Percentiles rank a stretch among this genome's conserved stretches.
These are phyloP conservation scores for Schizothecium vesticola DNA, from an alignment of 495 filamentous ascomycete species.

Conservation along the genomic window DNA sequence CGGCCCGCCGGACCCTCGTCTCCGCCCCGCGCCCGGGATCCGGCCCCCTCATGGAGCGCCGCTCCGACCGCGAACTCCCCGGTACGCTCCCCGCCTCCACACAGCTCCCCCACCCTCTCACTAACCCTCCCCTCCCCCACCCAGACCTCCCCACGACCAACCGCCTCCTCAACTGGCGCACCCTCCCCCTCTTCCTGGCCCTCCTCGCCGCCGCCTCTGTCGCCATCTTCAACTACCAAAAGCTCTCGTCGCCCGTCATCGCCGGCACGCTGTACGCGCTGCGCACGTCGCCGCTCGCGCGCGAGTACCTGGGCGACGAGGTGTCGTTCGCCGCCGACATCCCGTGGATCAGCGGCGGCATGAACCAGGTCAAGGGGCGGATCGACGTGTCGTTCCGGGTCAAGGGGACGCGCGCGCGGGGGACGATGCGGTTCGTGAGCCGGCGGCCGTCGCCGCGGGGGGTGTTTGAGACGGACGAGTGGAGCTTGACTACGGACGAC, in stretches of 20 bases:
- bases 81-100: background rate
- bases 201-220: conserved; percentile 61
- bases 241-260: conserved; percentile 74
- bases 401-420: conserved; percentile 68
- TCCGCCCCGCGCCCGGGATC: conserved; percentile 47
- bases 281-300: conserved; percentile 68
- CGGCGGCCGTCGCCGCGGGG: conserved; percentile 66
- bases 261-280: conserved; percentile 84
- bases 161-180: conserved; percentile 40
- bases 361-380: conserved; percentile 89
- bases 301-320: conserved; percentile 77
- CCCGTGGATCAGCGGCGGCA: conserved; percentile 87
- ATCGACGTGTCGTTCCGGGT: conserved; percentile 87
- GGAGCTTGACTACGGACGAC: conserved; percentile 66
- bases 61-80: conserved; percentile 55
- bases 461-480: conserved; percentile 68
- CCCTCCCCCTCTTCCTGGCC: conserved; percentile 50
- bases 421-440: conserved; percentile 77
- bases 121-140: background rate
- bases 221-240: conserved; percentile 98
- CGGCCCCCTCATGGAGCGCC: conserved; percentile 73
- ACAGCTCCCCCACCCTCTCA: background rate
- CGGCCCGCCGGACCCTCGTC: conserved; percentile 30
- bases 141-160: conserved; percentile 25
- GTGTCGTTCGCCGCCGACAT: conserved; percentile 85